These are phyloP conservation scores for Fraxinus latifolia DNA, from an alignment of 305 asterid species.

Conservation along the genomic window DNA sequence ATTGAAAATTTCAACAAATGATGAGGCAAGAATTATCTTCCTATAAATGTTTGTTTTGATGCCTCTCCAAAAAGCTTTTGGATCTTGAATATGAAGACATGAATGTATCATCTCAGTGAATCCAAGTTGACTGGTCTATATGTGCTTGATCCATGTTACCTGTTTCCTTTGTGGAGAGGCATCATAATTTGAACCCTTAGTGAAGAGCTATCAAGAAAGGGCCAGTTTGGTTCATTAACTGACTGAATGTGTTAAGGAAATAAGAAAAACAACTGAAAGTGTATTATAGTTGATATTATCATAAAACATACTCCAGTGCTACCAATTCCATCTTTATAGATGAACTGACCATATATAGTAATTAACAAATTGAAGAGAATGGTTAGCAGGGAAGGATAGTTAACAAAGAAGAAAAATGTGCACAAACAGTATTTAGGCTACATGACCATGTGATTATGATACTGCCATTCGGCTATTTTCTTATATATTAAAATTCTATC, in stretches of 20 bases:
- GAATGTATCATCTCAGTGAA: background rate
- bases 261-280: background rate
- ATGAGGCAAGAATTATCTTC: background rate
- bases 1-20: background rate
- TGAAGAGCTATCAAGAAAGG: background rate
- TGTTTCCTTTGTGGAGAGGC: background rate
- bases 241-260: background rate
- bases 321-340: background rate
- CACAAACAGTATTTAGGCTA: background rate
- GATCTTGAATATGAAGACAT: background rate
- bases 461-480: background rate
- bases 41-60: background rate
- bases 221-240: background rate
- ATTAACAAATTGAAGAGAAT: background rate
- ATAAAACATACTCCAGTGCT: background rate
- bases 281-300: background rate
- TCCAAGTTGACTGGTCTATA: background rate
- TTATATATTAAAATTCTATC: background rate
- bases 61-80: background rate
- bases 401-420: background rate
- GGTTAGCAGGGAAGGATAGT: background rate
- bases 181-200: background rate
- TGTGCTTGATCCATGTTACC: background rate
- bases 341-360: background rate
- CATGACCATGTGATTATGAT: background rate